phyloP scores from a whole-genome alignment of 1,284 basidiomycete genomes.

The Apiotrichum veenhuisii region DNA sequence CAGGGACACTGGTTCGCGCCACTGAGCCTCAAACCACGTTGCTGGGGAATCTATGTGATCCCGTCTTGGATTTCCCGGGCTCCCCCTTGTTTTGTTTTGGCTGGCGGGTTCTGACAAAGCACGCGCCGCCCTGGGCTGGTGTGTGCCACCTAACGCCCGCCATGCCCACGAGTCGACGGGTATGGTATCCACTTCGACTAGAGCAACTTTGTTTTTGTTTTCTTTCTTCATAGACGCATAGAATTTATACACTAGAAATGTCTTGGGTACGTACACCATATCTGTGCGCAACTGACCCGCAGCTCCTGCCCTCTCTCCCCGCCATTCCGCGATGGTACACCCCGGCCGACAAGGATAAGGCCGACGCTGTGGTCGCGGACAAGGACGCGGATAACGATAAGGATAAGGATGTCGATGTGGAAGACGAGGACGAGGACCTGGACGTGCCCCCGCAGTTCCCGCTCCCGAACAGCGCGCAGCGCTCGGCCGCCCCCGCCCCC shows the following conservation, averaged over 20 bases:
- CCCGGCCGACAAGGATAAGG: background rate
- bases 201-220: background rate
- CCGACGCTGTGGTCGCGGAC: too few relatives aligned
- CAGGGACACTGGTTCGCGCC: too few relatives aligned
- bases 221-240: background rate
- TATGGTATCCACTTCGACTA: too few relatives aligned
- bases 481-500: slow-evolving; percentile 56
- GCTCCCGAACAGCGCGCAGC: slow-evolving; percentile 71
- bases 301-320: slow-evolving; percentile 13
- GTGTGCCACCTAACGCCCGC: too few relatives aligned
- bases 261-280: slow-evolving; percentile 10
- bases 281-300: background rate
- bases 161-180: too few relatives aligned
- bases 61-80: too few relatives aligned
- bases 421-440: slow-evolving; percentile 57
- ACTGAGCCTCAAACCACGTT: too few relatives aligned
- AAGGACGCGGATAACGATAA: background rate
- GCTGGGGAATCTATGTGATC: too few relatives aligned
- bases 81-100: too few relatives aligned
- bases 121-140: too few relatives aligned
- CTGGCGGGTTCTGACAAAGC: too few relatives aligned
- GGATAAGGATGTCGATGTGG: background rate
- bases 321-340: slow-evolving; percentile 11
- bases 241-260: slow-evolving; percentile 2
- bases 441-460: slow-evolving; percentile 81